These are phyloP conservation scores for Yarrowia yakushimensis DNA, from an alignment of 805 yeast genomes.

Conservation along the genomic window DNA sequence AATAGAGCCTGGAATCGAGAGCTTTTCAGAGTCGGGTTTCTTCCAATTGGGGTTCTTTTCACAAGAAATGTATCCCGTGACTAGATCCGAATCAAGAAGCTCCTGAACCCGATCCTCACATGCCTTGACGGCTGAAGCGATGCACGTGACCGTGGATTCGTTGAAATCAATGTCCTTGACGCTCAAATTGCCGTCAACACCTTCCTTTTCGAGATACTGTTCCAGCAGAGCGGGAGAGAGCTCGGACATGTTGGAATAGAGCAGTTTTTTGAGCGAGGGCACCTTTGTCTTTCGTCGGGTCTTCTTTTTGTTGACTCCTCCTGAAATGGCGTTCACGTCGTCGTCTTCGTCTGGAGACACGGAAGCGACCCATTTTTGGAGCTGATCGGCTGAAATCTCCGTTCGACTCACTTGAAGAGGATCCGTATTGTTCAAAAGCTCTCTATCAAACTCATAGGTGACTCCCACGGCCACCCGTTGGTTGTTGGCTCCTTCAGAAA, in stretches of 20 bases:
- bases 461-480: slow-evolving; percentile 70
- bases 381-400: neutral
- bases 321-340: slow-evolving; percentile 14
- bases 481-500: slow-evolving; percentile 64
- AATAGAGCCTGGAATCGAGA: neutral
- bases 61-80: slow-evolving; percentile 60
- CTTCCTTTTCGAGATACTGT: slow-evolving; percentile 48
- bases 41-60: slow-evolving; percentile 54
- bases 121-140: slow-evolving; percentile 45
- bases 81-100: slow-evolving; percentile 39
- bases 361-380: neutral
- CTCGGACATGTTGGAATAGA: slow-evolving; percentile 66
- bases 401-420: slow-evolving; percentile 9
- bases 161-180: slow-evolving; percentile 31
- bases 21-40: slow-evolving; percentile 38
- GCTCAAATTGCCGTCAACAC: slow-evolving; percentile 47
- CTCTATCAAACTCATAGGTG: slow-evolving; percentile 44
- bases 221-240: slow-evolving; percentile 76
- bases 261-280: slow-evolving; percentile 63
- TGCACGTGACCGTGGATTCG: slow-evolving; percentile 32
- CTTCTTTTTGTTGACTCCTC: slow-evolving; percentile 12
- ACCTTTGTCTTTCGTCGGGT: slow-evolving; percentile 27
- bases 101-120: slow-evolving; percentile 46
- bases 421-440: neutral
- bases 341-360: slow-evolving; percentile 8